Evolutionary conservation across 164 flowering plant genomes (phyloP), one percentile per base, ranked within the genome.

Genomic region (Houttuynia cordata): DNA sequence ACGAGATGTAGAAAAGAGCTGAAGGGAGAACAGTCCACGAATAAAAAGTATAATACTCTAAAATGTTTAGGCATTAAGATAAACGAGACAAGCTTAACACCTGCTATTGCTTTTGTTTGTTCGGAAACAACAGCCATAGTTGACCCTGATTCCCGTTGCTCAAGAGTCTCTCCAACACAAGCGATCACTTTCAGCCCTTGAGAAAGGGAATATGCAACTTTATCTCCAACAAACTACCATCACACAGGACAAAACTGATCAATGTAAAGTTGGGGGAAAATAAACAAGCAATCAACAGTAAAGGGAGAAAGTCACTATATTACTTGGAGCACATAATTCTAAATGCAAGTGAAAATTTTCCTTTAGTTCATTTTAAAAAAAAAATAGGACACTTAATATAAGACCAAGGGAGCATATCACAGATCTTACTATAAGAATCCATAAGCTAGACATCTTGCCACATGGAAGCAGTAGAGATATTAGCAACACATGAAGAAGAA

Each of bases 81-180:
- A 9, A 62, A 37, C 20, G 19, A 41, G 42, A 20, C n/a, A 18
- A 17, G 17, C 8, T 58, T 37, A 58, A 39, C 19, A 86, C 96
- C 91, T 64, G 94, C 91, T 67, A 86, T 83, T 55, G 91, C 87
- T 76, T 86, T 81, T 51, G 86, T 83, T 70, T 89, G 96, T 51
- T 78, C 86, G 68, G 89, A 77, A 71, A 84, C 89, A 57, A 89
- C 87, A 59, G 69, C 80, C 81, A 86, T 42, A 37, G 94, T 83
- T 40, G 86, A 69, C 60, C 96, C 96, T 21, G 94, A 66, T 64
- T 88, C 96, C 61, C 91, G 74, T 76, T 86, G 89, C 70, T 86
- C 87, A 62, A 89, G 87, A 62, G 89, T 83, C 77, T 85, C 91
- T 19, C 96, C 96, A 60, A 88, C 74, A 70, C 96, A 88, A 40